A percentile compares a stretch with the other conserved stretches of the same genome.
Evolutionary conservation across 768 basidiomycete genomes (phyloP).

Genomic region (Russula vinacea): DNA sequence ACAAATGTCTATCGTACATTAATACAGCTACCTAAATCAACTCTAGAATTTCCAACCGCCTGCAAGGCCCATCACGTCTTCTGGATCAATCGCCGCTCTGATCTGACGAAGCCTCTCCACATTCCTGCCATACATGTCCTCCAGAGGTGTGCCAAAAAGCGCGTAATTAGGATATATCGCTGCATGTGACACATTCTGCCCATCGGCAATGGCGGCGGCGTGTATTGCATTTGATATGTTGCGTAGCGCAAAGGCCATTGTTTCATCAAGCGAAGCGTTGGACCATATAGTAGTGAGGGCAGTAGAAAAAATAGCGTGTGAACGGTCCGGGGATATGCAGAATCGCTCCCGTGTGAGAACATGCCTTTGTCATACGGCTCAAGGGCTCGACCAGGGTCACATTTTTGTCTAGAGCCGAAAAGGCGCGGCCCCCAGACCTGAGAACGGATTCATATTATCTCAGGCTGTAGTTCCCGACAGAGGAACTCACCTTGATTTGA

Average conservation of each 20-base stretch:
- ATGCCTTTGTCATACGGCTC: neutral
- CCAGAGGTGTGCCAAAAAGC: neutral
- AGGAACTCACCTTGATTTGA: neutral
- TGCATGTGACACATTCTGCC: constrained; percentile 22
- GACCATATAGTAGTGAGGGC: neutral
- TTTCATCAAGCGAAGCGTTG: constrained; percentile 38
- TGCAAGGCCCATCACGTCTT: constrained; percentile 31
- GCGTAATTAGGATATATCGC: constrained; percentile 1
- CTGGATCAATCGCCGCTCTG: constrained; percentile 20
- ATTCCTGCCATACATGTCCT: constrained; percentile 1
- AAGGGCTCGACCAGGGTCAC: neutral
- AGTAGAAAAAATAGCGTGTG: constrained; percentile 13
- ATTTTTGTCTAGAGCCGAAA: neutral
- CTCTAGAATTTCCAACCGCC: constrained; percentile 31
- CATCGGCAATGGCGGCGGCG: constrained; percentile 20
- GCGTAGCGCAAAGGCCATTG: constrained; percentile 42
- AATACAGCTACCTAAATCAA: no score
- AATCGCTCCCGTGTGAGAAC: constrained; percentile 15
- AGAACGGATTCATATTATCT: neutral
- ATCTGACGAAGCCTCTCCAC: neutral
- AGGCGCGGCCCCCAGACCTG: neutral
- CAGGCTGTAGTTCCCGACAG: neutral
- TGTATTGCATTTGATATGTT: neutral
- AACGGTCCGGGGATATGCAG: constrained; percentile 25
- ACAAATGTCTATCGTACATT: no score